Conservation (phyloP, 345 rosid species). For the Pelargonium nanum region DNA sequence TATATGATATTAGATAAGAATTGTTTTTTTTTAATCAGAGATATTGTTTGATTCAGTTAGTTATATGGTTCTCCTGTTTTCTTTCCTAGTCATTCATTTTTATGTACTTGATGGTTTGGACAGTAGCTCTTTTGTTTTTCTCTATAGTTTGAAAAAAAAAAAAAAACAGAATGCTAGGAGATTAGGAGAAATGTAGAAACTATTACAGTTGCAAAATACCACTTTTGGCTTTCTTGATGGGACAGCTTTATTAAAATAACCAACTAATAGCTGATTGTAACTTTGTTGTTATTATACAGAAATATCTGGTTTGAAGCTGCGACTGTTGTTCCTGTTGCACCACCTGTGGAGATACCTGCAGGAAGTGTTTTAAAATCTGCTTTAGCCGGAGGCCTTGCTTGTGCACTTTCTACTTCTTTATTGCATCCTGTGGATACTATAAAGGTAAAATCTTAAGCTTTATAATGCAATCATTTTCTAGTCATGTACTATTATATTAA, state of each 20-base stretch:
- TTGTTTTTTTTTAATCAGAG: too few species aligned
- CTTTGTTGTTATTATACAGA: slow-evolving; percentile 26
- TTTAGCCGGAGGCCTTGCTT: slow-evolving; percentile 92
- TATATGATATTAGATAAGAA: too few species aligned
- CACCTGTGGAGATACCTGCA: slow-evolving; percentile 78
- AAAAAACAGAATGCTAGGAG: background rate
- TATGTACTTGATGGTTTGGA: background rate
- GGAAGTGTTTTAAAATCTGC: slow-evolving; percentile 93
- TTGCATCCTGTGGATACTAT: slow-evolving; percentile 89
- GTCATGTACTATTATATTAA: background rate
- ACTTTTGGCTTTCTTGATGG: background rate
- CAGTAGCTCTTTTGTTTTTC: background rate
- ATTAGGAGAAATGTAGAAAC: background rate
- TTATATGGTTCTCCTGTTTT: background rate
- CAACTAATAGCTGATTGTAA: slow-evolving; percentile 5
- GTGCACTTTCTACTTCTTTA: slow-evolving; percentile 78
- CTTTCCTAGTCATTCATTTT: background rate
- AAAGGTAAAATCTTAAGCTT: slow-evolving; percentile 38
- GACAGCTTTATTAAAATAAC: background rate
- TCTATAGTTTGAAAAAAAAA: background rate
- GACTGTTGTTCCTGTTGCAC: slow-evolving; percentile 93
- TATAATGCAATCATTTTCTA: background rate
- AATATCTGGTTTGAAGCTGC: slow-evolving; percentile 98
- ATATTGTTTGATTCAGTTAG: background rate
- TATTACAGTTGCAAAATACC: background rate